Base-by-base conservation (phyloP, 2,329 filamentous ascomycete genomes). In the Taxawa tesnikishii region DNA sequence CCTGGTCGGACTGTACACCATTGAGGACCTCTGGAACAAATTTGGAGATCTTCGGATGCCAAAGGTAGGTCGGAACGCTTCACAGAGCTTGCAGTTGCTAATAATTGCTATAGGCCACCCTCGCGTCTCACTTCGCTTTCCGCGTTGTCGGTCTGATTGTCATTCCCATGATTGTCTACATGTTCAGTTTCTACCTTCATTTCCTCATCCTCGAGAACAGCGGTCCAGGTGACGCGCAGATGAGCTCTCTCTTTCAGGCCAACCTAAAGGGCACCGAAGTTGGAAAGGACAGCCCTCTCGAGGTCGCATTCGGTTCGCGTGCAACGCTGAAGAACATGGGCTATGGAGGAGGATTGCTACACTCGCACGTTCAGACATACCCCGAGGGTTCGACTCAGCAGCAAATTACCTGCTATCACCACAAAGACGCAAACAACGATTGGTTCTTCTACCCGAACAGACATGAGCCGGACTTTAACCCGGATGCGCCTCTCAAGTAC, bases 371-470 rank as follows among this genome's bases (percentile, higher is more conserved):
- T 40, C 88, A 96, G 61, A 94, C 85, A 6, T 96, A 84, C 55
- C 88, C 88, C 0, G 87, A 94, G 53, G 90, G 88, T 18, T 96
- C 90, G 23, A 65, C 64, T 32, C 90, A 98, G 61, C 92, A 98
- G 59, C 90, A 98, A 57, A 79, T 98, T 40, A 98, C 90, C 41
- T 98, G 92, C 68, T 98, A 98, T 62, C 90, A 98, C 62, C 90
- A 98, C 69, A 98, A 98, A 58, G 90, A 98, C 66, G 72, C 88
- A 56, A 98, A 98, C 73, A 98, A 98, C 56, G 90, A 98, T 57
- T 98, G 90, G 90, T 94, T 92, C 63, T 87, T 98, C 61, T 94
- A 94, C 57, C 90, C 90, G 15, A 94, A 88, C 63, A 83, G 92
- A 41, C 60, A 68, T 33, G 73, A 93, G 37, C 60, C 70, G 15